Base-by-base conservation (phyloP, 768 basidiomycete genomes). In the Termitomyces sp. region DNA sequence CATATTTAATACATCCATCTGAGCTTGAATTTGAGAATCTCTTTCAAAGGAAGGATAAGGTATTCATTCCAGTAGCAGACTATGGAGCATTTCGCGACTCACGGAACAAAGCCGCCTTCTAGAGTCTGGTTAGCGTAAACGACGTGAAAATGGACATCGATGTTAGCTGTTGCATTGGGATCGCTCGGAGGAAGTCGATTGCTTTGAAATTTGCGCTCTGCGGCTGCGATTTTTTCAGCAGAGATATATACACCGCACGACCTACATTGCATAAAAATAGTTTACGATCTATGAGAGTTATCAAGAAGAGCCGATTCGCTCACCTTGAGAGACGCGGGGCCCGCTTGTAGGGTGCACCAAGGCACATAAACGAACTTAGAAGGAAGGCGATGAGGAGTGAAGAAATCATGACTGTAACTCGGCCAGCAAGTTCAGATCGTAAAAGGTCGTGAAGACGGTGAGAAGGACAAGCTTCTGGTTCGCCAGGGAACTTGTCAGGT, bases 111-210 rank as follows among this genome's bases (percentile, higher is more conserved):
- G 28, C 78, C 78, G 6, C 76, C 77, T 44, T 67, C 67, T 7
- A 61, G 32, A 6, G 77, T 75, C 52, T 68, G 58, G 60, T 77
- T 75, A 58, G 73, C 66, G 63, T 66, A 71, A 62, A 81, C 72
- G 57, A 80, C 73, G 58, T 80, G 75, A 66, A 75, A 77, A 64
- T 77, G 76, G 24, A 80, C 69, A 35, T 73, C 66, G n/a, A 80
- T 59, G 28, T 63, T 66, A 1, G 68, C 64, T 8, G 67, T 72
- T 3, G 67, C 63, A 49, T 72, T 70, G 30, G 70, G 63, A 6
- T 62, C 46, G 26, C 65, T 60, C 13, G 69, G 60, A 12, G 69
- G 67, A 40, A 74, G 61, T 22, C 71, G 67, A 58, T 72, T 66
- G 18, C 67, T 64, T 38, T 64, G 62, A 67, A 80, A 79, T 58